Conservation (phyloP, 306 rosid species). For the Inga laurina region DNA sequence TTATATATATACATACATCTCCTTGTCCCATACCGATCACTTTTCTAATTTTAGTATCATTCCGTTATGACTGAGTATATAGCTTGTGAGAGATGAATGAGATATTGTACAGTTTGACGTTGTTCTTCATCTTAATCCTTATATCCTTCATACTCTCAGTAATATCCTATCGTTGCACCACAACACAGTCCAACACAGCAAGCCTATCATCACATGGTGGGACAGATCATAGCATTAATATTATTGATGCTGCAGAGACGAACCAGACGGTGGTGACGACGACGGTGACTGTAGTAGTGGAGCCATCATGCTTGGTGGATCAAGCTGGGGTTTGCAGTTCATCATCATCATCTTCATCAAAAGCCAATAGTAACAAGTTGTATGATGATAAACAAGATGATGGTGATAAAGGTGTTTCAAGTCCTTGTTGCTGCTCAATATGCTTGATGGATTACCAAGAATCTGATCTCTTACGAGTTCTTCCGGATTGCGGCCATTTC, state of each 20-base stretch:
- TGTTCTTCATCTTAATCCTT: background rate
- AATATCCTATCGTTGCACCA: background rate
- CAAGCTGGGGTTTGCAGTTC: background rate
- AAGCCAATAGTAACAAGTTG: slow-evolving; percentile 3
- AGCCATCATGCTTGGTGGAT: slow-evolving; percentile 13
- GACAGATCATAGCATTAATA: background rate
- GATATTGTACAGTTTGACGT: background rate
- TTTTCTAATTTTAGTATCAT: no score
- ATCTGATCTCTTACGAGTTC: slow-evolving; percentile 41
- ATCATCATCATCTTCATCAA: slow-evolving; percentile 1
- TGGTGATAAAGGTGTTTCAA: background rate
- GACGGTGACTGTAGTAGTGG: background rate
- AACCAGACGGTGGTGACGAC: background rate
- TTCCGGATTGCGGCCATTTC: slow-evolving; percentile 61
- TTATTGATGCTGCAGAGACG: background rate
- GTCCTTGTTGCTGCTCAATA: slow-evolving; percentile 39
- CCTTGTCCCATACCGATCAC: background rate
- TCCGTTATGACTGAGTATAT: background rate
- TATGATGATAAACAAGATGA: background rate
- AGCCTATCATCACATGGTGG: background rate
- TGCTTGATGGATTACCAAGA: slow-evolving; percentile 61
- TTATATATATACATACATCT: background rate
- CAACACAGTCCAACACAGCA: background rate
- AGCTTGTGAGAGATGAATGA: background rate
- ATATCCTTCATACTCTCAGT: background rate